Conservation (phyloP, 495 filamentous ascomycete species). For the Aspergillus incahuasiensis region DNA sequence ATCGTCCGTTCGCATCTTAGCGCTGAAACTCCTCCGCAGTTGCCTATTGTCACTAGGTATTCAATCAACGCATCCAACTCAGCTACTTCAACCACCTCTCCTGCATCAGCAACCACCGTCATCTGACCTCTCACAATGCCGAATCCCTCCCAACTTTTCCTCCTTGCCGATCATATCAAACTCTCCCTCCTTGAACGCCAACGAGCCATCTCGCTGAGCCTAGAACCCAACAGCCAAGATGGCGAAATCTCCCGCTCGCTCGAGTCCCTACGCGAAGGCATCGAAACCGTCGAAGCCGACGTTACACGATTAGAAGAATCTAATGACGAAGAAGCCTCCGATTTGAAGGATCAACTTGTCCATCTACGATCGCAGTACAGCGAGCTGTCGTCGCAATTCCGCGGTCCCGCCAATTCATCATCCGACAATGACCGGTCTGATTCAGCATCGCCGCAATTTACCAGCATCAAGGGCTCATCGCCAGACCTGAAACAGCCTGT, state of each 20-base stretch:
- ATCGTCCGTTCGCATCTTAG: constrained; percentile 1
- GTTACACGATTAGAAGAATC: constrained; percentile 54
- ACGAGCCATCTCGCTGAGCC: constrained; percentile 79
- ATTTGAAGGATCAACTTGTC: constrained; percentile 68
- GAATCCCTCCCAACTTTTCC: constrained; percentile 51
- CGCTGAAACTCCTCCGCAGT: constrained; percentile 11
- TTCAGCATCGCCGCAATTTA: constrained; percentile 55
- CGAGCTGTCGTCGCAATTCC: constrained; percentile 57
- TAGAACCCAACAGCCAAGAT: constrained; percentile 80
- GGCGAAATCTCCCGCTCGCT: constrained; percentile 85
- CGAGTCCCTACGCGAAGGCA: constrained; percentile 76
- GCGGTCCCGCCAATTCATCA: constrained; percentile 45
- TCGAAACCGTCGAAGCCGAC: constrained; percentile 70
- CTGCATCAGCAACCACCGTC: background rate
- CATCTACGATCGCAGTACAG: constrained; percentile 51
- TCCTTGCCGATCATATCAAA: constrained; percentile 53
- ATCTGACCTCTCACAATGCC: constrained; percentile 42
- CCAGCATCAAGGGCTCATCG: constrained; percentile 48
- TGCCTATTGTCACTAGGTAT: background rate
- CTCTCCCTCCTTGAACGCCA: constrained; percentile 71
- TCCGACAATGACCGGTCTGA: constrained; percentile 53
- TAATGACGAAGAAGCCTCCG: constrained; percentile 52
- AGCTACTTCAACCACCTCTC: background rate
- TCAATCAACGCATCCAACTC: background rate
- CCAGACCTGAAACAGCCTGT: constrained; percentile 44